Base-by-base conservation (phyloP, 345 rosid species). In the Punica granatum region DNA sequence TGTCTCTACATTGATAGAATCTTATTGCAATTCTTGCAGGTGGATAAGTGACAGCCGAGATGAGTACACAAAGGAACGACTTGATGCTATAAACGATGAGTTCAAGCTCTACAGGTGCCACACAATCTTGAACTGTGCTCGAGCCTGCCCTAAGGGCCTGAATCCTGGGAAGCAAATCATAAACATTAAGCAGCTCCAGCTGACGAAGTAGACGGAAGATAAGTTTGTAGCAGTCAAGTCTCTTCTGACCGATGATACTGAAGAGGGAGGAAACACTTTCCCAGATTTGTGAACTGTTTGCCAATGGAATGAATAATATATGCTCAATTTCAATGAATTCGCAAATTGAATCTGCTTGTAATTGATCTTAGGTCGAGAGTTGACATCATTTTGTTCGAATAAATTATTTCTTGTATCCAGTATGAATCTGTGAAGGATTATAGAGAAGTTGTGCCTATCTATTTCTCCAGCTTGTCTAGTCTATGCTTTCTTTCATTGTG, bases 31-130 rank as follows among this genome's bases (percentile, higher is more conserved):
- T 6, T 31, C 70, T 51, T 83, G 80, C 82, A 94, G 98, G 85
- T 94, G 99, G 99, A 91, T 94, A 67, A 85, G 84, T 7, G 99
- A 91, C 72, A 94, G 99, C 84, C 86, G 98, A 59, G 98, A 94
- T 79, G 98, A 88, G 79, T 91, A 75, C 68, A 91, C 96, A 4
- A 78, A 83, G 69, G 99, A 94, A 78, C 80, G 98, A 33, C 79
- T 88, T 10, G 92, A 85, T n/a, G 97, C 99, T 15, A 78, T 94
- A 59, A 75, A 91, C 30, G 92, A 94, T 6, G 98, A 94, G 72
- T 94, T 85, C 72, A 94, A 94, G 91, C 89, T 94, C 33, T 91
- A 94, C 70, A 86, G 97, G 14, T 94, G 99, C 83, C 96, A 91
- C 76, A 88, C 98, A 19, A 91, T 94, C 70, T 72, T 94, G 95